A percentile compares a stretch with the other conserved stretches of the same genome.
phyloP scores from a whole-genome alignment of 2,329 filamentous ascomycete genomes.

The Curvularia sp. region DNA sequence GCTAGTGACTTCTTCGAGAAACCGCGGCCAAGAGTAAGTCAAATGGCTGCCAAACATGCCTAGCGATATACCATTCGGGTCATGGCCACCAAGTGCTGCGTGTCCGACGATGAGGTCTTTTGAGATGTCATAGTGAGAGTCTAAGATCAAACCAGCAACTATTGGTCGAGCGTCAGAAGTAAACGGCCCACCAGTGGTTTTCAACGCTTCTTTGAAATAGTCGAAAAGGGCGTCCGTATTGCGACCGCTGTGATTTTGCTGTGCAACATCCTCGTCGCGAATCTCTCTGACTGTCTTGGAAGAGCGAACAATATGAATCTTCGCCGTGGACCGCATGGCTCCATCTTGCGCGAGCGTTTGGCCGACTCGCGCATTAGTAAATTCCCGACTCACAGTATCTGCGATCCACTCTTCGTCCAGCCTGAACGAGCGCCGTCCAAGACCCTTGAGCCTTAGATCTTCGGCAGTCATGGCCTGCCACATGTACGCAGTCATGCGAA shows the following conservation, averaged over 20 bases:
- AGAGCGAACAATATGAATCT: conserved; percentile 36
- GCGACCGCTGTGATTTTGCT: conserved; percentile 29
- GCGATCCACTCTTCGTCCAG: conserved; percentile 42
- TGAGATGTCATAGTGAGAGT: conserved; percentile 36
- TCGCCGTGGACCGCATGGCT: conserved; percentile 37
- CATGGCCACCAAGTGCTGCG: conserved; percentile 36
- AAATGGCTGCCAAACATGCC: conserved; percentile 39
- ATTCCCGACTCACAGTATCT: conserved; percentile 36
- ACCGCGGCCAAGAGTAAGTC: conserved; percentile 42
- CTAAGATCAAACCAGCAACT: conserved; percentile 44
- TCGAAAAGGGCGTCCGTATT: conserved; percentile 24
- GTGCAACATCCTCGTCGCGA: conserved; percentile 25
- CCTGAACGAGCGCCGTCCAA: conserved; percentile 38
- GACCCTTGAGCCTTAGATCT: conserved; percentile 35
- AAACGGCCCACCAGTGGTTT: conserved; percentile 34
- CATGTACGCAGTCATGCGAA: conserved; percentile 47
- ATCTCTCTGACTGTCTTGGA: conserved; percentile 36
- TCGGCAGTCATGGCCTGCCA: conserved; percentile 48
- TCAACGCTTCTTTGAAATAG: conserved; percentile 36
- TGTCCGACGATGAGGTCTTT: conserved; percentile 34
- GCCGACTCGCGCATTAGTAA: conserved; percentile 23
- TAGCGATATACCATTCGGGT: conserved; percentile 35
- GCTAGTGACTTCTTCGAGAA: conserved; percentile 37
- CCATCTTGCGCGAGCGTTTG: conserved; percentile 20
- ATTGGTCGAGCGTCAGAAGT: conserved; percentile 30